Base-by-base conservation (phyloP, 805 yeast species). In the Cephaloascus albidus region DNA sequence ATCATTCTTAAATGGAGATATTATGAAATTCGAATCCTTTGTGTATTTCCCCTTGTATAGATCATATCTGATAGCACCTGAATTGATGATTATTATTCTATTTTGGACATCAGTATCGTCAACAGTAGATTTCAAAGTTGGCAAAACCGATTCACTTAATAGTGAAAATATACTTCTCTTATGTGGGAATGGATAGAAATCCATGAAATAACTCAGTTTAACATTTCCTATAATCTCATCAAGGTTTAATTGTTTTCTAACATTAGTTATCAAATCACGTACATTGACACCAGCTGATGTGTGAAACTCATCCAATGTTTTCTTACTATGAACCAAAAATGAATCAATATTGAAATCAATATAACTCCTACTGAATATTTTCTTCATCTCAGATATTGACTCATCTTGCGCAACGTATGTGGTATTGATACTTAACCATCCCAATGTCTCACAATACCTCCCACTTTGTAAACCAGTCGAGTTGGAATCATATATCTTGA, bases 401-500 rank as follows among this genome's bases (percentile, higher is more conserved):
- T 44, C 42, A 3, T 43, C 41, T 17, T 16, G 10, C 35, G 39
- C 36, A 36, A 52, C 40, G 1, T 47, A 37, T 34, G 61, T 43
- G 20, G 56, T 38, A 43, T 70, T 64, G 18, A 87, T 61, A 19
- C 94, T 76, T 10, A 83, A 58, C 72, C 88, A 90, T 0, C 97
- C 97, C n/a, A 85, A 73, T 0, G 97, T 90, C 55, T 90, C 97
- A 52, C 95, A 76, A 54, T 85, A 90, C 37, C 96, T 67, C 0
- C 97, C 97, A 54, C 95, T 85, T 61, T 90, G 95, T n/a, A 90
- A 58, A 0, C 81, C 96, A 0, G 85, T 77, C 18, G 89, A 72
- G 37, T 61, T 63, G 2, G 65, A 60, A 52, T 90, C 97, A 38
- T 79, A 65, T 3, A 75, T 63, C 5, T 76, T 71, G 57, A 82